Evolutionary conservation across 257 asterid genomes (phyloP).

Genomic region (Solanum ossicruentum): DNA sequence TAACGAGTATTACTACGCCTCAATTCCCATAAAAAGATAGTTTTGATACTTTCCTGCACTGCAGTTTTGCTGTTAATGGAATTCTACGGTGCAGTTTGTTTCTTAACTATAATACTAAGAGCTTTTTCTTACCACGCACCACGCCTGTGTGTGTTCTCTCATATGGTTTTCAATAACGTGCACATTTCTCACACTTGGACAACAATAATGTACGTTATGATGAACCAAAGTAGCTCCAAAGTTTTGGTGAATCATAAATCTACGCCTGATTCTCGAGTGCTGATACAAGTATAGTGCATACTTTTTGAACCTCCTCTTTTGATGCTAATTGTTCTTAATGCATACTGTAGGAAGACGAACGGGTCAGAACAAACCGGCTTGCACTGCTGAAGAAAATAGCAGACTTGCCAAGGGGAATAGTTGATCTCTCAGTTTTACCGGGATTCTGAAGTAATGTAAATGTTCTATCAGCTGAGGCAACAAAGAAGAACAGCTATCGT

Average conservation of each 20-base stretch:
- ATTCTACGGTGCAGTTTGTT: background rate
- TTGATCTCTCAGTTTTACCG: conserved; percentile 72
- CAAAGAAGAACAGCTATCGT: background rate
- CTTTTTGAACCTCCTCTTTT: background rate
- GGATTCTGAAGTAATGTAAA: conserved; percentile 21
- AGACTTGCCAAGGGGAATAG: conserved; percentile 81
- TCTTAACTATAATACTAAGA: background rate
- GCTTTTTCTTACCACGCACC: background rate
- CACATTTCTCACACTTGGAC: background rate
- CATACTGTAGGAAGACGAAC: conserved; percentile 67
- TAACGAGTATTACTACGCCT: background rate
- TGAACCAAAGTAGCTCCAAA: background rate
- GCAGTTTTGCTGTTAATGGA: background rate
- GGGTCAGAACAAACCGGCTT: conserved; percentile 79
- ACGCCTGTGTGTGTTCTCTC: background rate
- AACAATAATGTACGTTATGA: background rate
- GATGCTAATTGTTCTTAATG: background rate
- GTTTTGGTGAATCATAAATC: background rate
- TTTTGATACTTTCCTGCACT: background rate
- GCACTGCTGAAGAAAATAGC: conserved; percentile 63
- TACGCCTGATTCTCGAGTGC: background rate
- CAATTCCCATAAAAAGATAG: background rate
- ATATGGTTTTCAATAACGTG: background rate
- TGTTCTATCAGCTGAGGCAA: background rate
- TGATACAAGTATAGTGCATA: background rate